phyloP scores from a whole-genome alignment of 805 yeast genomes.

The Candida railenensis region DNA sequence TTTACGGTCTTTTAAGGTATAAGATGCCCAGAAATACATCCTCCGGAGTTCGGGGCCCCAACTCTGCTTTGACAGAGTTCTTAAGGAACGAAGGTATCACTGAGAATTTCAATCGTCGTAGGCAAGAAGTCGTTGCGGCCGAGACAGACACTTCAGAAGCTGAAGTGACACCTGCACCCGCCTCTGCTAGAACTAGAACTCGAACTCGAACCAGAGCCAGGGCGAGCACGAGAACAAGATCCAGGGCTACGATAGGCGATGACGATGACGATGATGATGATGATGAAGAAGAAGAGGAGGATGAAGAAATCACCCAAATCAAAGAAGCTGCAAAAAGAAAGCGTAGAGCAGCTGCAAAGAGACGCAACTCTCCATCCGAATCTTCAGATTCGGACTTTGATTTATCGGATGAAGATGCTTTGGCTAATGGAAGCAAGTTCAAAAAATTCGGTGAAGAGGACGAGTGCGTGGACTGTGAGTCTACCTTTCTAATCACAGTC shows the following conservation, averaged over 20 bases:
- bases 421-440: conserved; percentile 15
- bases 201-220: conserved; percentile 6
- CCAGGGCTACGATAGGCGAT: conserved; percentile 6
- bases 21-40: conserved; percentile 1
- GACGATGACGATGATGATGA: conserved; percentile 17
- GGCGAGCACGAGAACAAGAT: conserved; percentile 1
- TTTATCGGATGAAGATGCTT: conserved; percentile 29
- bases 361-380: conserved; percentile 24
- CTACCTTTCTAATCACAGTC: conserved; percentile 60
- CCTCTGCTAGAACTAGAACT: conserved; percentile 2
- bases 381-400: conserved; percentile 36
- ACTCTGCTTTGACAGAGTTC: conserved; percentile 88
- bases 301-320: conserved; percentile 25
- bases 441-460: conserved; percentile 52
- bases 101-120: conserved; percentile 57
- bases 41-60: conserved; percentile 53
- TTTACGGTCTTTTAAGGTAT: too few species aligned
- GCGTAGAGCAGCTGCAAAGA: conserved; percentile 34
- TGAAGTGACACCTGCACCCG: conserved; percentile 3
- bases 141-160: conserved; percentile 25
- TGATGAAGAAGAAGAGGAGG: conserved; percentile 19
- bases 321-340: conserved; percentile 42
- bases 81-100: conserved; percentile 89
- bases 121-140: conserved; percentile 15
- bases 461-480: conserved; percentile 62